phyloP scores from a whole-genome alignment of 2,329 filamentous ascomycete species.

The Pestalotiopsis sp. region DNA sequence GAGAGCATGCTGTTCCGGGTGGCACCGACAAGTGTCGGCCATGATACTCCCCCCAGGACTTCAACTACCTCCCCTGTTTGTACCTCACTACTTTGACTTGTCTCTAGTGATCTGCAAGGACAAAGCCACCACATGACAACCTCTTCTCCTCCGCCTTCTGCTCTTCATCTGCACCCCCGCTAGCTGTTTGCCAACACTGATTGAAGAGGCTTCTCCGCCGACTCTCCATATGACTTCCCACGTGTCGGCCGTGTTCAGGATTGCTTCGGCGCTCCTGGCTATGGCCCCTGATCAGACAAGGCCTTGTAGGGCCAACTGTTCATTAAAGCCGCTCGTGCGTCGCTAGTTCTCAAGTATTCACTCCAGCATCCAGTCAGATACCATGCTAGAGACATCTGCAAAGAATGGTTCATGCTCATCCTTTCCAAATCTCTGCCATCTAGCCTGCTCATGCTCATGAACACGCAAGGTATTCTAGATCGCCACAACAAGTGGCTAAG shows the following conservation, averaged over 20 bases:
- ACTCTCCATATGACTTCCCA: background rate
- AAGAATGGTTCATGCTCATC: background rate
- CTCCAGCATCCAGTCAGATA: background rate
- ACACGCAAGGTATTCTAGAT: background rate
- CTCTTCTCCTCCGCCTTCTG: background rate
- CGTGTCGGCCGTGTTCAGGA: background rate
- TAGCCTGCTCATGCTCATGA: background rate
- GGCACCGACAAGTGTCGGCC: background rate
- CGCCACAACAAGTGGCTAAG: background rate
- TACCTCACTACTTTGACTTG: background rate
- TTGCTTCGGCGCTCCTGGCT: background rate
- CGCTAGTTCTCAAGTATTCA: background rate
- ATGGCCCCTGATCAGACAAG: background rate
- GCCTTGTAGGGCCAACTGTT: background rate
- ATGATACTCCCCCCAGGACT: background rate
- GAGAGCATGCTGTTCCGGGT: background rate
- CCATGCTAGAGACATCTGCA: background rate
- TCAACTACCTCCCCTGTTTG: background rate
- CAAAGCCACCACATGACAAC: background rate
- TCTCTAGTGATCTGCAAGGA: background rate
- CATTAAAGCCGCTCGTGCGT: background rate
- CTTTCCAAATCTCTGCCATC: background rate
- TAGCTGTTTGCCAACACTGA: background rate
- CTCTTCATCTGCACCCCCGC: background rate
- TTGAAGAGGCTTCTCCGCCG: background rate